Percentiles rank a stretch among this genome's conserved stretches.
These are phyloP conservation scores for Penicillium italicum DNA, from an alignment of 2,329 filamentous ascomycete species.

Conservation along the genomic window DNA sequence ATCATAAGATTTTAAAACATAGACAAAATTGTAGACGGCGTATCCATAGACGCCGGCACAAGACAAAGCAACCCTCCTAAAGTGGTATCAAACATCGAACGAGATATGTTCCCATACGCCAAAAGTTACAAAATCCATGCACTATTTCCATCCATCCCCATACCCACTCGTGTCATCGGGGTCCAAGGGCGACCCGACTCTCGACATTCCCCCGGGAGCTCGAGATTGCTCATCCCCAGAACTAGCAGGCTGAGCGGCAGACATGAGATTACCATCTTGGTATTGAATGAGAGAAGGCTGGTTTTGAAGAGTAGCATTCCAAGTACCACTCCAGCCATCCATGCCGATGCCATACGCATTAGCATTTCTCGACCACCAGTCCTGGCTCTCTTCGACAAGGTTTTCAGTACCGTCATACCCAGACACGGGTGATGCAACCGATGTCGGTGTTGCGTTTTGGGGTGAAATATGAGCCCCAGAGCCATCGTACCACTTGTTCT, in stretches of 20 bases:
- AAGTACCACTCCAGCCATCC: conserved; percentile 54
- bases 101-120: not conserved
- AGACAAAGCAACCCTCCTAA: not conserved
- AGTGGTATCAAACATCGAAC: conserved; percentile 1
- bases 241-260: conserved; percentile 1
- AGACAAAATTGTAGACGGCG: not conserved
- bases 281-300: conserved; percentile 10
- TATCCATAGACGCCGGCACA: not conserved
- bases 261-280: conserved; percentile 4
- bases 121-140: not conserved
- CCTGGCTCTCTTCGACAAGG: conserved; percentile 60
- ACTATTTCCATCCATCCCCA: conserved; percentile 16
- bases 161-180: conserved; percentile 1
- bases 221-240: conserved; percentile 1
- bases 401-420: conserved; percentile 60
- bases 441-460: conserved; percentile 22
- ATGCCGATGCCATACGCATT: conserved; percentile 58
- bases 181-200: not conserved
- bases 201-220: not conserved
- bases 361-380: conserved; percentile 64
- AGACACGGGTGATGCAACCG: conserved; percentile 42
- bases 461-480: not conserved
- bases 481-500: conserved; percentile 32
- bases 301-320: conserved; percentile 23
- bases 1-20: not conserved